phyloP scores from a whole-genome alignment of 805 yeast species.

The Candida jianshihensis region DNA sequence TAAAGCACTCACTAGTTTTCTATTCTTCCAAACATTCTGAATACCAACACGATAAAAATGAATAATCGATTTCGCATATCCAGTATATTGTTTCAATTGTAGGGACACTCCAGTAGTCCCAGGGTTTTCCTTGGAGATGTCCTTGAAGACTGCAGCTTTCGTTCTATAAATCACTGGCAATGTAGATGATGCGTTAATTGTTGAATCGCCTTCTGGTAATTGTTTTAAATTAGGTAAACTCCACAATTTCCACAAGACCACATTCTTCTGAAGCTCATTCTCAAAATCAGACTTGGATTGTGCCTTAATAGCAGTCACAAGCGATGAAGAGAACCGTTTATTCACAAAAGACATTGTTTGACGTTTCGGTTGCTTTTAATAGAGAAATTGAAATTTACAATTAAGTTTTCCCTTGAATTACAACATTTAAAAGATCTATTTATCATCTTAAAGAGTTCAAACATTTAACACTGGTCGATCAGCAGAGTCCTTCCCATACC shows the following conservation, averaged over 20 bases:
- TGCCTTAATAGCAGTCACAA: slow-evolving; percentile 1
- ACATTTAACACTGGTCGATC: slow-evolving; percentile 35
- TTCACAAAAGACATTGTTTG: neutral
- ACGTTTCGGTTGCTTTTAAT: too few species aligned
- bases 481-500: slow-evolving; percentile 63
- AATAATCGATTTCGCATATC: slow-evolving; percentile 39
- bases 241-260: slow-evolving; percentile 9
- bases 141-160: slow-evolving; percentile 20
- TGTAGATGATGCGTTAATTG: slow-evolving; percentile 24
- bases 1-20: slow-evolving; percentile 23
- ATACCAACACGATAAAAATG: slow-evolving; percentile 55
- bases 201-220: slow-evolving; percentile 3
- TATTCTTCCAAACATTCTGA: slow-evolving; percentile 44
- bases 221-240: neutral
- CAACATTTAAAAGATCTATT: neutral
- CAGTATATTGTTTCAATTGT: slow-evolving; percentile 31
- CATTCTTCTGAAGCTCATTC: slow-evolving; percentile 5
- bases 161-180: slow-evolving; percentile 26
- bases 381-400: too few species aligned
- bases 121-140: slow-evolving; percentile 20
- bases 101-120: slow-evolving; percentile 19
- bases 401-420: too few species aligned
- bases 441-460: neutral
- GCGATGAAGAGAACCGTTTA: slow-evolving; percentile 7
- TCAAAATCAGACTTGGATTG: slow-evolving; percentile 4